phyloP scores from a whole-genome alignment of 805 yeast genomes.

The Phaffomyces antillensis region DNA sequence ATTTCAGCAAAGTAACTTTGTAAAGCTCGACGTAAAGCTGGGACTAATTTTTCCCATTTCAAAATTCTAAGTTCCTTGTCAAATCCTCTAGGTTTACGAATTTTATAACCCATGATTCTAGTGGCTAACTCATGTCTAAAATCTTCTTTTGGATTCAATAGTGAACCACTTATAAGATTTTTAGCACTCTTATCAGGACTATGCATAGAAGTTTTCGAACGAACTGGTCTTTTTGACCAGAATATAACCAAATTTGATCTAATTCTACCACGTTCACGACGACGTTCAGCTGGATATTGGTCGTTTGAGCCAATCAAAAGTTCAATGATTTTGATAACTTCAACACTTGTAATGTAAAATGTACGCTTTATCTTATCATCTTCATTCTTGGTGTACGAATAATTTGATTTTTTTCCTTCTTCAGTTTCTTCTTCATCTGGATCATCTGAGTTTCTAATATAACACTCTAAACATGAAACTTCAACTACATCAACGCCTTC shows the following conservation, averaged over 20 bases:
- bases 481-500: conserved; percentile 45
- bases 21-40: conserved; percentile 56
- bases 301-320: conserved; percentile 45
- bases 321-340: conserved; percentile 60
- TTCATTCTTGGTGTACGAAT: neutral
- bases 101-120: conserved; percentile 56
- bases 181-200: conserved; percentile 5
- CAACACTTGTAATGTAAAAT: conserved; percentile 56
- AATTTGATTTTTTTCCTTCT: conserved; percentile 15
- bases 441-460: conserved; percentile 25
- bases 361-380: conserved; percentile 2
- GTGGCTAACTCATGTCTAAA: conserved; percentile 50
- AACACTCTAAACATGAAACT: conserved; percentile 51
- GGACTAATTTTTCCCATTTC: conserved; percentile 51
- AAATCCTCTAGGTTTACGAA: conserved; percentile 59
- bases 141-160: conserved; percentile 19
- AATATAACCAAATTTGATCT: conserved; percentile 61
- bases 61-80: conserved; percentile 61
- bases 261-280: conserved; percentile 60
- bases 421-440: conserved; percentile 22
- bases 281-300: conserved; percentile 41
- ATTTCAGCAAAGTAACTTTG: conserved; percentile 59
- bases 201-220: conserved; percentile 26
- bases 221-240: conserved; percentile 56
- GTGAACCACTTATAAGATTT: conserved; percentile 7